A percentile compares a stretch with the other conserved stretches of the same genome.
These are phyloP conservation scores for Ogataea naganishii DNA, from an alignment of 805 yeast genomes.

Conservation along the genomic window DNA sequence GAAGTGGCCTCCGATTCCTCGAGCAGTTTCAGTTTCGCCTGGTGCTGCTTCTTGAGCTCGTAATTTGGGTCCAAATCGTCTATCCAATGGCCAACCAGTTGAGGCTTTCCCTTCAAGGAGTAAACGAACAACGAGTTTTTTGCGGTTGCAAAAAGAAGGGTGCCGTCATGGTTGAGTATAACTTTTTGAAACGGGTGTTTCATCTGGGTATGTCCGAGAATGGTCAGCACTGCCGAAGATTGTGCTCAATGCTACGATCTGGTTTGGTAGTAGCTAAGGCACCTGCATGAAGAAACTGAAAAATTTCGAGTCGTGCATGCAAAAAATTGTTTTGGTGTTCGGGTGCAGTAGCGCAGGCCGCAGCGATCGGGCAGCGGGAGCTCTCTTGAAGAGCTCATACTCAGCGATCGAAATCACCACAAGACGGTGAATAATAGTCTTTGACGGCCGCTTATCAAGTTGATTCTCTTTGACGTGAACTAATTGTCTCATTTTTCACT, in stretches of 20 bases:
- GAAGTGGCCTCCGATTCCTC: constrained; percentile 20
- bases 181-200: constrained; percentile 68
- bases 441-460: background rate
- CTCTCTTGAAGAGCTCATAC: too few relatives aligned
- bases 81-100: constrained; percentile 49
- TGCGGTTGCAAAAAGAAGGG: constrained; percentile 44
- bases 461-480: too few relatives aligned
- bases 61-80: constrained; percentile 46
- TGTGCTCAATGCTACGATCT: background rate
- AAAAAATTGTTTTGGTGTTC: too few relatives aligned
- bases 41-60: constrained; percentile 38
- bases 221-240: constrained; percentile 2
- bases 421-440: background rate
- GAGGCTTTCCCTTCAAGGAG: constrained; percentile 24
- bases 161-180: constrained; percentile 33
- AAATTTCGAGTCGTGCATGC: too few relatives aligned
- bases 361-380: too few relatives aligned
- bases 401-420: too few relatives aligned
- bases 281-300: background rate
- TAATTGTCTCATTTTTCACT: too few relatives aligned
- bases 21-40: constrained; percentile 26
- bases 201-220: constrained; percentile 22
- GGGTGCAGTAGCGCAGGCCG: too few relatives aligned
- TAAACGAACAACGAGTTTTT: constrained; percentile 54
- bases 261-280: background rate